phyloP scores from a whole-genome alignment of 352 stramenopile species.

The Phytophthora melonis region DNA sequence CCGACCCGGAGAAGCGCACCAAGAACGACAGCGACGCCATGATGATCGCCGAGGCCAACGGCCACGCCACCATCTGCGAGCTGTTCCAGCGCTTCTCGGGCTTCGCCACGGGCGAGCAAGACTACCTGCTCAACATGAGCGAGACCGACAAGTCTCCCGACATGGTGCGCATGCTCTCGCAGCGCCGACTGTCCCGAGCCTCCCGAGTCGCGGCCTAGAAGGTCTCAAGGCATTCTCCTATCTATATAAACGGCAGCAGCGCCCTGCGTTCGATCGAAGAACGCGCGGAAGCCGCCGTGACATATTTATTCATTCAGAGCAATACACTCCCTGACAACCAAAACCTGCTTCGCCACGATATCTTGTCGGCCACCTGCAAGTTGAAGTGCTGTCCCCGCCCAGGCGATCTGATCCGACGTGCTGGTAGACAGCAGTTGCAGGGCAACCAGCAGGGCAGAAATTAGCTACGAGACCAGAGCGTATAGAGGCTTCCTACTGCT shows the following conservation, averaged over 20 bases:
- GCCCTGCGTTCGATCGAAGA: conserved; percentile 35
- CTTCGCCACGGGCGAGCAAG: conserved; percentile 29
- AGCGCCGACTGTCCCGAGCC: conserved; percentile 33
- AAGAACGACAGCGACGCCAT: conserved; percentile 83
- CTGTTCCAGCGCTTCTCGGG: conserved; percentile 65
- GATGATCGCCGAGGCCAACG: conserved; percentile 78
- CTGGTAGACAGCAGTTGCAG: neutral
- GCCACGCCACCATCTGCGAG: conserved; percentile 70
- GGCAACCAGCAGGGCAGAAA: neutral
- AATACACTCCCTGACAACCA: too few species aligned
- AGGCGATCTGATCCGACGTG: conserved; percentile 1
- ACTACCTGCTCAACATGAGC: conserved; percentile 46
- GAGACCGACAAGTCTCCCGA: conserved; percentile 45
- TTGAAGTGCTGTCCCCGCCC: conserved; percentile 6
- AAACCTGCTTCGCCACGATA: too few species aligned
- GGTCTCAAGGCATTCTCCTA: conserved; percentile 7
- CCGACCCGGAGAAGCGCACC: conserved; percentile 72
- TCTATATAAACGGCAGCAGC: conserved; percentile 32
- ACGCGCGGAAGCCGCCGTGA: conserved; percentile 2
- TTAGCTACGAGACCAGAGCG: neutral
- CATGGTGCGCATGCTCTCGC: conserved; percentile 48
- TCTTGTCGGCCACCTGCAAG: conserved; percentile 1
- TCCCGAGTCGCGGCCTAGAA: conserved; percentile 25
- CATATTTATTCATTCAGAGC: conserved; percentile 33
- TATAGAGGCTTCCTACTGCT: neutral